These are phyloP conservation scores for Ascochyta koolunga DNA, from an alignment of 2,329 filamentous ascomycete species.

Conservation along the genomic window DNA sequence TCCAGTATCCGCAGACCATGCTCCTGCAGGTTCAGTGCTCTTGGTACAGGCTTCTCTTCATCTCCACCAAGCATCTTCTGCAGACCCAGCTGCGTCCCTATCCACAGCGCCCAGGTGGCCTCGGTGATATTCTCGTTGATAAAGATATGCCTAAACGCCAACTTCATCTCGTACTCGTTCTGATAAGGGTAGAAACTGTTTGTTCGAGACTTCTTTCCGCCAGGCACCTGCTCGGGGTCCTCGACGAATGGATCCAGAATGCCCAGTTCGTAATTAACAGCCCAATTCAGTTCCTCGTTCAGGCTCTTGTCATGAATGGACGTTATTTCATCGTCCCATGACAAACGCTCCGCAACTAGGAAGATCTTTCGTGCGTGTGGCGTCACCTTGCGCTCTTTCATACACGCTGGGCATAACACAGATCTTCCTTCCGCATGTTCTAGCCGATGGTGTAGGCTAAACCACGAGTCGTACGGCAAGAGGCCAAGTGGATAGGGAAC, in stretches of 20 bases:
- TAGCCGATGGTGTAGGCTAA: slow-evolving; percentile 23
- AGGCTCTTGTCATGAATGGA: slow-evolving; percentile 23
- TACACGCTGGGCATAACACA: slow-evolving; percentile 25
- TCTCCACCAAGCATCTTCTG: slow-evolving; percentile 4
- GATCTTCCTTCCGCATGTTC: background rate
- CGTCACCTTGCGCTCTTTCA: slow-evolving; percentile 17
- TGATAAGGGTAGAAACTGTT: slow-evolving; percentile 35
- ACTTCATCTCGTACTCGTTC: slow-evolving; percentile 34
- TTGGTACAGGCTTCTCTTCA: background rate
- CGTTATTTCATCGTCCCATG: slow-evolving; percentile 25
- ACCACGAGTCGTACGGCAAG: slow-evolving; percentile 34
- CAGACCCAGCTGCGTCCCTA: slow-evolving; percentile 18
- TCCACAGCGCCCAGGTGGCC: slow-evolving; percentile 29
- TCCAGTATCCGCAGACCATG: background rate
- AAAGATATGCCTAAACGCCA: slow-evolving; percentile 28
- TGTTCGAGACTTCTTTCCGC: slow-evolving; percentile 26
- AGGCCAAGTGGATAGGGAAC: slow-evolving; percentile 33
- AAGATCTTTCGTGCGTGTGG: slow-evolving; percentile 38
- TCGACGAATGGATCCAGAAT: slow-evolving; percentile 31
- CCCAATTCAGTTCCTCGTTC: slow-evolving; percentile 36
- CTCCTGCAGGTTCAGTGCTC: background rate
- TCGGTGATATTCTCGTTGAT: slow-evolving; percentile 26
- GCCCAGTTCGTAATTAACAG: slow-evolving; percentile 36
- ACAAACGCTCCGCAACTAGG: slow-evolving; percentile 35
- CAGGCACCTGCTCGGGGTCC: slow-evolving; percentile 23